Evolutionary conservation across 306 rosid genomes (phyloP).

Genomic region (Pyrus pyrifolia): DNA sequence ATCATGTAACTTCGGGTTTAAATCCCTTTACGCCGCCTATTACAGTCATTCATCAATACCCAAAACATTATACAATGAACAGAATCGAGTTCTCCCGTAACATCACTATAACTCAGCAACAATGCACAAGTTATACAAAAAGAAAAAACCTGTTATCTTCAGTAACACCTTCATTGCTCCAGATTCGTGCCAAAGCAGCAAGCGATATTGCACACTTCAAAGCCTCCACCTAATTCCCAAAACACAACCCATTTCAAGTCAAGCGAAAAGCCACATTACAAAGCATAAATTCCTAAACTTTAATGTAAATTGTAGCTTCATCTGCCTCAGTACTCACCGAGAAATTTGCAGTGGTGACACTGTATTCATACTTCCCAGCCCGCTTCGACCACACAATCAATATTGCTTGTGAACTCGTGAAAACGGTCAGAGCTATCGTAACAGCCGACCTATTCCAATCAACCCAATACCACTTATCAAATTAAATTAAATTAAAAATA

Average conservation of each 20-base stretch:
- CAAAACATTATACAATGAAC: neutral
- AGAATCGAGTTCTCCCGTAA: neutral
- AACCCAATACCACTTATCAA: neutral
- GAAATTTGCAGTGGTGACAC: conserved; percentile 94
- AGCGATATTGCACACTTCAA: conserved; percentile 88
- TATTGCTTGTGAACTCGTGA: conserved; percentile 93
- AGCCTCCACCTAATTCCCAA: conserved; percentile 64
- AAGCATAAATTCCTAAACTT: neutral
- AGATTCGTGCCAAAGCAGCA: conserved; percentile 50
- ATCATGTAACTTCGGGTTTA: neutral
- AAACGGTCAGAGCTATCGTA: conserved; percentile 73
- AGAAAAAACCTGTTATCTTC: conserved; percentile 69
- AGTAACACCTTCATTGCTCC: conserved; percentile 76
- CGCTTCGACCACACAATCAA: conserved; percentile 94
- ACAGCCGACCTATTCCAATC: conserved; percentile 54
- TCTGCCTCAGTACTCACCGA: conserved; percentile 36
- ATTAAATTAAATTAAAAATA: neutral
- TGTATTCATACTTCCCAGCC: conserved; percentile 92
- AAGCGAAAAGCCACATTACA: neutral
- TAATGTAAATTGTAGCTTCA: neutral
- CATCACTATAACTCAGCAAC: neutral
- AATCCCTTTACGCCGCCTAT: neutral
- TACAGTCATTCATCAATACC: neutral
- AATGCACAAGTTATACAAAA: neutral
- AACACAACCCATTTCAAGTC: neutral